Base-by-base conservation (phyloP, 768 basidiomycete genomes). In the Sarcomyxa edulis region DNA sequence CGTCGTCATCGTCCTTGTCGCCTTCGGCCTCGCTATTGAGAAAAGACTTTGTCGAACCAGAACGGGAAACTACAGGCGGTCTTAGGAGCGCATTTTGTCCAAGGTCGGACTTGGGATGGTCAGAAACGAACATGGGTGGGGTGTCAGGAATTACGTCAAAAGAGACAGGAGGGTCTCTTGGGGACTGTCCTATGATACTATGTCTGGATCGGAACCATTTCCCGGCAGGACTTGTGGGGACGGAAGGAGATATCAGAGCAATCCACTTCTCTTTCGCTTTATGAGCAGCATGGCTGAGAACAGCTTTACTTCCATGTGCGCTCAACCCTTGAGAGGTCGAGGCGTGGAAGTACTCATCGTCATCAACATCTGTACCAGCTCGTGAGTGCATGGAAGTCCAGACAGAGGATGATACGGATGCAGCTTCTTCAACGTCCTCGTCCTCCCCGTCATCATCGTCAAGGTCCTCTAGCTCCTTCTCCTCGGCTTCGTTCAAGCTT, bases 221-320 rank as follows among this genome's bases (percentile, higher is more conserved):
- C n/a, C n/a, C n/a, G n/a, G n/a, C n/a, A n/a, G n/a, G 54, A 60
- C 42, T 56, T 59, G 8, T 52, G 40, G 26, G 61, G 56, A 26
- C 50, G 3, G 51, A 46, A 16, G 60, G 62, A 5, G 69, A 65
- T 16, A 76, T 49, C 18, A 81, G 45, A 1, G 72, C 45, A 16
- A 75, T 51, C 72, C 74, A 79, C 51, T 72, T 76, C 27, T 66
- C 54, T 48, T 78, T 81, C 20, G 72, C 78, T 47, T 71, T 76
- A 35, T 69, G 66, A 6, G 69, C 74, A n/a, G 69, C 68, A 14
- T 56, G 37, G 7, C 57, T 50, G 16, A 72, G 42, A 30, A 65
- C 65, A 12, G 62, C 42, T 26, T 68, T 71, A 55, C 64, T 58
- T 25, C 55, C 49, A 25, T 66, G 51, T 30, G 59, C 56, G 15